Base-by-base conservation (phyloP, 805 yeast genomes). In the Schizosaccharomyces octosporus region DNA sequence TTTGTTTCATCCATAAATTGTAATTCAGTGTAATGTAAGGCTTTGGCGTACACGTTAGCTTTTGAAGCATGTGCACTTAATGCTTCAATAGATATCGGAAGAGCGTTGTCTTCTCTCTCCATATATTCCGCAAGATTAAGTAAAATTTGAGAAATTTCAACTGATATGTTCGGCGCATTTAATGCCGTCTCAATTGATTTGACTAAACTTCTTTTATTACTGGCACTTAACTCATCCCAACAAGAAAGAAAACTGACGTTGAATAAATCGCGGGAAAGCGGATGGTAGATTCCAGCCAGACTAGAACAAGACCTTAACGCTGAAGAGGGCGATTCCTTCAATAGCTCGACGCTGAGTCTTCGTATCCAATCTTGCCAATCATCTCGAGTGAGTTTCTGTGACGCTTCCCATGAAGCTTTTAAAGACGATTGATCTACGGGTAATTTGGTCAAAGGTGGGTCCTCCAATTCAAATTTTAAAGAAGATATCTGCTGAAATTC, bases 321-420 rank as follows among this genome's bases (percentile, higher is more conserved):
- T 66, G 86, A 95, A 0, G 96, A 87, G 1, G 99, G 95, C 42
- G 95, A 86, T 69, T 89, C 95, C 66, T 85, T 87, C 65, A 93
- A 73, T 41, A 93, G 71, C 68, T 88, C 96, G 61, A 87, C 84
- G 66, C 93, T 82, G 59, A 93, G 74, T 63, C 93, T 76, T 63
- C 94, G 79, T 65, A 88, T 81, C 99, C 99, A 93, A 68, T 93
- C 97, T 66, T 85, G 90, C 97, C 98, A 93, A 66, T 93, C 98
- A 66, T 89, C 97, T 66, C 83, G 82, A 0, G 97, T 87, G 61
- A 94, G 79, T 65, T 90, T 80, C 65, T 87, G 90, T 29, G 85
- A 80, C 36, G 95, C 84, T 66, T 88, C 95, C 97, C 98, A 93
- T 0, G 89, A 86, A 55, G 81, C 80, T 67, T 85, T 83, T 66